These are phyloP conservation scores for Pyrenophora graminea DNA, from an alignment of 2,329 filamentous ascomycete species.

Conservation along the genomic window DNA sequence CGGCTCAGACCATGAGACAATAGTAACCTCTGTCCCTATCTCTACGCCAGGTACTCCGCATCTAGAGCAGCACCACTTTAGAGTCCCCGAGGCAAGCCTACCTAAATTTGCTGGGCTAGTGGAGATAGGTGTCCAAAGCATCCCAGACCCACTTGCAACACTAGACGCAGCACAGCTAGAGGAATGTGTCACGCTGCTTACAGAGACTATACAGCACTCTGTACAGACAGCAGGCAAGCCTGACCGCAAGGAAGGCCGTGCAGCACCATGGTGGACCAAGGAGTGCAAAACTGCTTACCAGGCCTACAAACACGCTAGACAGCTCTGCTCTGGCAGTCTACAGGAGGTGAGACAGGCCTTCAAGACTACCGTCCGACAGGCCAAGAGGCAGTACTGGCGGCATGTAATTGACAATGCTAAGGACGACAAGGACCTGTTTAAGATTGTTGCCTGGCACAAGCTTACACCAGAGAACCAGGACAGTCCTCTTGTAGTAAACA, in stretches of 20 bases:
- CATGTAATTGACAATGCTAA: neutral
- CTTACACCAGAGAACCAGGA: constrained; percentile 1
- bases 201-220: too few species aligned
- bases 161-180: too few species aligned
- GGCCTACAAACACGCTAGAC: too few species aligned
- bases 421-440: neutral
- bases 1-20: too few species aligned
- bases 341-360: too few species aligned
- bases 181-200: too few species aligned
- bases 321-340: too few species aligned
- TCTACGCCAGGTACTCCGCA: neutral
- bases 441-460: constrained; percentile 5
- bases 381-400: neutral
- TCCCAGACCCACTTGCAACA: too few species aligned
- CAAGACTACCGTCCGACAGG: too few species aligned
- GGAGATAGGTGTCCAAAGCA: neutral
- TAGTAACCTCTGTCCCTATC: too few species aligned
- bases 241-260: neutral
- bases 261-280: neutral
- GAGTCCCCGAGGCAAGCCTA: neutral
- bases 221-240: neutral
- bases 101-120: neutral
- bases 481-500: constrained; percentile 1
- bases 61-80: neutral
- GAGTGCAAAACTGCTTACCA: neutral